phyloP scores from a whole-genome alignment of 2,329 filamentous ascomycete genomes.

The Stemphylium lycopersici region DNA sequence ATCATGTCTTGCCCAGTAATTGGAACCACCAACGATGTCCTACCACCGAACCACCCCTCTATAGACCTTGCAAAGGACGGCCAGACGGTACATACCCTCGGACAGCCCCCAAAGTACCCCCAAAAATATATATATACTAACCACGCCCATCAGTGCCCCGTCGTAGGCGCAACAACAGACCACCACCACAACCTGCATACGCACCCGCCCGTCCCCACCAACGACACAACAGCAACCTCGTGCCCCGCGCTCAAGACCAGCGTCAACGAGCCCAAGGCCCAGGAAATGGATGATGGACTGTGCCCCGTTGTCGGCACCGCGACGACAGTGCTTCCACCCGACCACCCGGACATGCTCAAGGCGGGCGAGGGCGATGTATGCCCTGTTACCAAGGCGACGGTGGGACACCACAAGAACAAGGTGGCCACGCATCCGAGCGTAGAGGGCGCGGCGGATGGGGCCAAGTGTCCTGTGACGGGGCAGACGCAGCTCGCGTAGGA shows the following conservation, averaged over 20 bases:
- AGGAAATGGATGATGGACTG: conserved; percentile 51
- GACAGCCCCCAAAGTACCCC: not conserved
- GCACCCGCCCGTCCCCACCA: conserved; percentile 48
- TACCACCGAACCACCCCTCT: conserved; percentile 53
- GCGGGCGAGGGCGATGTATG: conserved; percentile 50
- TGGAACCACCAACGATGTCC: conserved; percentile 52
- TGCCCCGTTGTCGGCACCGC: conserved; percentile 55
- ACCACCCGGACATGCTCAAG: conserved; percentile 50
- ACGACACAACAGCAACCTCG: conserved; percentile 40
- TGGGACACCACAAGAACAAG: conserved; percentile 53
- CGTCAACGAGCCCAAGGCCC: conserved; percentile 43
- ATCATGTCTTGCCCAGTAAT: conserved; percentile 47
- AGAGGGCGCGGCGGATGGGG: conserved; percentile 43
- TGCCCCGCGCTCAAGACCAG: conserved; percentile 52
- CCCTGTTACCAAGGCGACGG: conserved; percentile 53
- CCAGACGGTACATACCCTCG: conserved; percentile 30
- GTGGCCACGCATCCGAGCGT: conserved; percentile 51
- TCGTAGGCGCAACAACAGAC: conserved; percentile 54
- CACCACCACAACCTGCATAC: conserved; percentile 54
- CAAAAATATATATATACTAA: not conserved
- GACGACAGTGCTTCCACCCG: conserved; percentile 50
- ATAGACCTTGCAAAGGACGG: conserved; percentile 49
- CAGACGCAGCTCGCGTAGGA: conserved; percentile 31
- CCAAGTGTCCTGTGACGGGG: conserved; percentile 53
- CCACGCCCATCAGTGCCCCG: conserved; percentile 46